Evolutionary conservation across 2,329 filamentous ascomycete genomes (phyloP).

Genomic region (Cercospora sp.): DNA sequence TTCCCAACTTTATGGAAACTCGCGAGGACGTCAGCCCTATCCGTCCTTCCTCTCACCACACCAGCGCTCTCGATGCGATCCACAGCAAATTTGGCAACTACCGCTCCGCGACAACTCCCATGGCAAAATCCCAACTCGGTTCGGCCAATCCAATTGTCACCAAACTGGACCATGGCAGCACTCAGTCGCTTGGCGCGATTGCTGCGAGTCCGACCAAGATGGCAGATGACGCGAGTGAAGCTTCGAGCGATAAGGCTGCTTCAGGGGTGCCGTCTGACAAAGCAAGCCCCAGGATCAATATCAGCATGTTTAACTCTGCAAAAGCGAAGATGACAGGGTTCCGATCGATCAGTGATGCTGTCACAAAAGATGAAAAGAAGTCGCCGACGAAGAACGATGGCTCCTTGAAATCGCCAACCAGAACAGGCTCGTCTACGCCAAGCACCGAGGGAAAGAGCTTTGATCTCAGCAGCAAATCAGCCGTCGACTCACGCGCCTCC

Average conservation of each 20-base stretch:
- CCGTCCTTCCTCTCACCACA: slow-evolving; percentile 20
- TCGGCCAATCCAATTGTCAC: slow-evolving; percentile 57
- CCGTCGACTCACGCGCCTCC: slow-evolving; percentile 43
- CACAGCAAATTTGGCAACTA: slow-evolving; percentile 31
- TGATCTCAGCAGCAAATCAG: slow-evolving; percentile 38
- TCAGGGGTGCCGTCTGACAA: slow-evolving; percentile 11
- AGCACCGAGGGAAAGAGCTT: slow-evolving; percentile 54
- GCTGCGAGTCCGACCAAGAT: slow-evolving; percentile 27
- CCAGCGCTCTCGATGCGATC: slow-evolving; percentile 28
- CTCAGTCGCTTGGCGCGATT: slow-evolving; percentile 29
- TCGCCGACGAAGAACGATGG: slow-evolving; percentile 33
- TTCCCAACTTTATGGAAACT: slow-evolving; percentile 56
- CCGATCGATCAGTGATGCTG: slow-evolving; percentile 77
- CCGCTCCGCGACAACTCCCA: slow-evolving; percentile 34
- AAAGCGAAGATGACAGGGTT: slow-evolving; percentile 64
- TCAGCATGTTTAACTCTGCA: slow-evolving; percentile 38
- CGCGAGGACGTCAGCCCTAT: slow-evolving; percentile 24
- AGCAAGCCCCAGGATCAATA: slow-evolving; percentile 35
- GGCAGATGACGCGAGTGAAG: slow-evolving; percentile 46
- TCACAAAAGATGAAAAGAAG: slow-evolving; percentile 55
- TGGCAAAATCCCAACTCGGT: slow-evolving; percentile 37
- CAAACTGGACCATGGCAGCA: slow-evolving; percentile 55
- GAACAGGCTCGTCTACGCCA: slow-evolving; percentile 72
- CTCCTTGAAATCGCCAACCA: slow-evolving; percentile 62
- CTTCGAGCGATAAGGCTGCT: slow-evolving; percentile 39